Evolutionary conservation across 2,329 filamentous ascomycete genomes (phyloP), one percentile per base, ranked within the genome.

Genomic region (Capronia coronata): DNA sequence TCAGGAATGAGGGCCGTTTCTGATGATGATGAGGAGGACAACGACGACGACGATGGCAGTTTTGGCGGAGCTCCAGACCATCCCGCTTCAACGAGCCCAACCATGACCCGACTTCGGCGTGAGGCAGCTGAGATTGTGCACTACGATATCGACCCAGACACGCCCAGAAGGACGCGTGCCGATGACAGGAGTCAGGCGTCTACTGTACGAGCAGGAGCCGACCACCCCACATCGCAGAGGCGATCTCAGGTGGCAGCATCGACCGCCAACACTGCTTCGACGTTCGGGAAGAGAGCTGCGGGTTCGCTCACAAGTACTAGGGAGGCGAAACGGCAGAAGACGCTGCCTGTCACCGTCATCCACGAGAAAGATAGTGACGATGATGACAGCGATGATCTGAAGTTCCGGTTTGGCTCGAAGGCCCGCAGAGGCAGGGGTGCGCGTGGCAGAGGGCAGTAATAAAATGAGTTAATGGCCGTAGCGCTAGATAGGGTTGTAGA

Each of bases 301-400:
- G 43, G 37, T 27, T 46, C 46, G 7, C 38, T 23, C 22, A 29
- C 35, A 3, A 47, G 29, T 13, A 34, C 51, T 22, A 42, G 44
- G 13, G 35, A 41, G n/a, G 18, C 55, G 9, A 58, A 61, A 40
- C 44, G 53, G 27, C 63, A 64, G 43, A 64, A 65, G 66, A 52
- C 49, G 43, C 45, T 68, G 65, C 56, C 57, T 30, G 56, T 59
- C 35, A 56, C 48, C 11, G 46, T 41, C 18, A 40, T 54, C 23
- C 50, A 48, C 7, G 51, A 62, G 63, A 56, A 59, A 62, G 44
- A 62, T 22, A 60, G 54, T 46, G 59, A 62, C 9, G 78, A 78
- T 38, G 77, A 78, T 59, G 78, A 79, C 22, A 77, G 80, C 59
- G 76, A 75, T 55, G 75, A 75, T 25, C 78, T 79, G 58, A 70